Base-by-base conservation (phyloP, 2,329 filamentous ascomycete species). In the Trichoderma brevicompactum region DNA sequence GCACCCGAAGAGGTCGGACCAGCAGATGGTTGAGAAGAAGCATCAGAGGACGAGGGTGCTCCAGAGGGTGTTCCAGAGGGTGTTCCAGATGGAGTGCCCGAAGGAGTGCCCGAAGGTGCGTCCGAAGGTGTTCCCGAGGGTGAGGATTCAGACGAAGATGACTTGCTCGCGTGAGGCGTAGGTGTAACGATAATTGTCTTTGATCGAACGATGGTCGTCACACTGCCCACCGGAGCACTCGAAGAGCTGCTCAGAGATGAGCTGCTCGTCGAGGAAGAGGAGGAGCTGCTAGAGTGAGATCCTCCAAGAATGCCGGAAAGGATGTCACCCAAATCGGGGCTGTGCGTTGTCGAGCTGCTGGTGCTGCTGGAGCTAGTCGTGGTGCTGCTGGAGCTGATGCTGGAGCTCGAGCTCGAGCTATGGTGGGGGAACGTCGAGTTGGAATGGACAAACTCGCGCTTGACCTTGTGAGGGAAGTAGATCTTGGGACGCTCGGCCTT, bases 391-490 rank as follows among this genome's bases (percentile, higher is more conserved):
- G 54, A 17, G 7, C 28, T 38, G n/a, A 36, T 4, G 36, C 19
- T 36, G 8, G 43, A 8, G 43, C 4, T 19, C 5, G 43, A 7
- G 43, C 15, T 46, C 3, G 43, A 7, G 15, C 12, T 44, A 5
- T 3, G 6, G 15, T 53, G 50, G 34, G 50, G 13, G 67, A 74
- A 72, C n/a, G 80, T 81, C 13, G 73, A 74, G 71, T 84, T 84
- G 67, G 71, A 70, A 40, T 36, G 28, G 12, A 12, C n/a, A 61
- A 81, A 78, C 66, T 83, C 78, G 63, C 84, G 80, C 76, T 83
- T 87, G 70, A 87, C 78, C 49, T 85, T 79, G 64, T 82, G 79
- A 12, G 85, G 85, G 68, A 83, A 87, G 73, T 87, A 87, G 71
- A 86, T 84, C 72, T 79, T 81, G 17, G 84, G 84, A 67, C 78